Base-by-base conservation (phyloP, 495 filamentous ascomycete species). In the Penicillium chermesinum region DNA sequence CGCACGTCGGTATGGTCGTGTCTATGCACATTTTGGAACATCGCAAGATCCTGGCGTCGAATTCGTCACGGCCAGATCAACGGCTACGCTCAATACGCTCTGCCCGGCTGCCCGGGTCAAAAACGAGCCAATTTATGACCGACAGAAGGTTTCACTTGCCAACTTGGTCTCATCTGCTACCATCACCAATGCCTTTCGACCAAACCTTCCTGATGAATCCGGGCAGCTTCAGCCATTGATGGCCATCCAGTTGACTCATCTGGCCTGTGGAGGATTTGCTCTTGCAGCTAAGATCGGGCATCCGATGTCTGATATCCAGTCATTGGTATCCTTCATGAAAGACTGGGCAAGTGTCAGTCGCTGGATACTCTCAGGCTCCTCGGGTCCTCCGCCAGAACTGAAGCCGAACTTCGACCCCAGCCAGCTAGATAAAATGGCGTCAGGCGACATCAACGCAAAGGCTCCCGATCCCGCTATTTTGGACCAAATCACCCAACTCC, bases 271-370 rank as follows among this genome's bases (percentile, higher is more conserved):
- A 7, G 74, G 71, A 2, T 67, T 65, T 33, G 66, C 65, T 2
- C 34, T 79, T 4, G 62, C 66, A 21, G 56, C 74, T 15, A 69
- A 63, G 33, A 43, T 75, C 1, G 62, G 70, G 0, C 77, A 81
- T 52, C 65, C 66, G 13, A 54, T 80, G 4, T 68, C 69, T 1
- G 78, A 81, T 57, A 73, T 74, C 2, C 57, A 69, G 20, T 38
- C 70, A 1, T 46, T 81, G n/a, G 55, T 69, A 10, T 50, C 63
- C 14, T 80, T 81, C 22, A 60, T 69, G 3, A 65, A 76, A 21
- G 61, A 69, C 25, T 78, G 71, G 74, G 65, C 70, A 14, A 47
- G 21, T 7, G 58, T 59, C 14, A 62, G 52, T 41, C 54, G 45
- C 9, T 52, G 54, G 25, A 37, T 61, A 7, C 21, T 53, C 1